These are phyloP conservation scores for Argentina anserina DNA, from an alignment of 306 rosid species.

Conservation along the genomic window DNA sequence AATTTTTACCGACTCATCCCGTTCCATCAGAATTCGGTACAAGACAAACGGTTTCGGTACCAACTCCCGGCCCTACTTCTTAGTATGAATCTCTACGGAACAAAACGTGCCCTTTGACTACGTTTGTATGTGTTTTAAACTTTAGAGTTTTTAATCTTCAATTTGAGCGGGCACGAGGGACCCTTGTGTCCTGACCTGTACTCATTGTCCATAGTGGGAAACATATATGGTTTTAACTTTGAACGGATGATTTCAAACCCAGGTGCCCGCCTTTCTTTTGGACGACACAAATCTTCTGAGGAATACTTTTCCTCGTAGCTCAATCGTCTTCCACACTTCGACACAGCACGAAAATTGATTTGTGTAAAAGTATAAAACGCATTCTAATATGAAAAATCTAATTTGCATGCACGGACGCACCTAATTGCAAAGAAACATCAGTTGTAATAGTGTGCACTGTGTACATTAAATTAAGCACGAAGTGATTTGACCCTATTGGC, in stretches of 20 bases:
- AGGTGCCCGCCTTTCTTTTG: background rate
- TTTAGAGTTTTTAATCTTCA: background rate
- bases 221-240: background rate
- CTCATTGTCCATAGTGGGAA: background rate
- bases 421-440: background rate
- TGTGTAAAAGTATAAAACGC: too few species aligned
- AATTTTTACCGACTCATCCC: too few species aligned
- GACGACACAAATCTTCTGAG: background rate
- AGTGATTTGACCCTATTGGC: background rate
- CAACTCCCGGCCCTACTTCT: too few species aligned
- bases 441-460: background rate
- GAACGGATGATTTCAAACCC: background rate
- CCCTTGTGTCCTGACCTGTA: constrained; percentile 9
- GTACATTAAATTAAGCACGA: background rate
- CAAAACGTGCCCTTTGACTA: background rate
- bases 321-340: background rate
- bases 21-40: too few species aligned
- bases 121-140: background rate
- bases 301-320: background rate
- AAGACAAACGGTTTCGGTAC: too few species aligned
- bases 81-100: background rate
- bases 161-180: background rate
- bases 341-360: background rate
- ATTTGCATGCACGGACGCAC: too few species aligned
- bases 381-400: too few species aligned